phyloP scores from a whole-genome alignment of 768 basidiomycete species.

The Mycena chlorophos region DNA sequence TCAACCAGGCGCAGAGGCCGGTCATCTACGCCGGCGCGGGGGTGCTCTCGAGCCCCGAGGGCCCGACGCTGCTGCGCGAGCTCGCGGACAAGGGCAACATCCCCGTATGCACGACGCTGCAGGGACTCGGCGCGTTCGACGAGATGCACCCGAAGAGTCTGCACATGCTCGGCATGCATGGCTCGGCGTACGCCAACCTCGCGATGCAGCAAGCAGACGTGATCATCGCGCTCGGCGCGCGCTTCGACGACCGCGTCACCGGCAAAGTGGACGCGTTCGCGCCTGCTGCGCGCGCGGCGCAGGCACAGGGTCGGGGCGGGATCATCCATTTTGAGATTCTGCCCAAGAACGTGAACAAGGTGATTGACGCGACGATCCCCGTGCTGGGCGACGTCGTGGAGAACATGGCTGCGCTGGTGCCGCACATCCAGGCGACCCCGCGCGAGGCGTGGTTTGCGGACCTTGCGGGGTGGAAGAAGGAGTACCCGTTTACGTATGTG shows the following conservation, averaged over 20 bases:
- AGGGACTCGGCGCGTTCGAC: constrained; percentile 94
- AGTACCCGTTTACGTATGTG: constrained; percentile 87
- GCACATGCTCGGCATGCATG: constrained; percentile 99
- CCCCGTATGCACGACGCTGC: constrained; percentile 94
- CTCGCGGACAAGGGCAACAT: constrained; percentile 87
- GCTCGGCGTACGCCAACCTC: constrained; percentile 92
- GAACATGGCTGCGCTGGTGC: constrained; percentile 80
- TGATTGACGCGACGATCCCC: constrained; percentile 91
- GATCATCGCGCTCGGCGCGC: constrained; percentile 93
- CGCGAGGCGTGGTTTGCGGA: constrained; percentile 81
- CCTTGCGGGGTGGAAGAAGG: constrained; percentile 80
- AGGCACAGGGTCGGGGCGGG: constrained; percentile 81
- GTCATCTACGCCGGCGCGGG: constrained; percentile 96
- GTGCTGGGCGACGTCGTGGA: constrained; percentile 90
- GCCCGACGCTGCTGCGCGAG: constrained; percentile 77
- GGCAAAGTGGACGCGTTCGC: constrained; percentile 89
- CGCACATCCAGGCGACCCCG: constrained; percentile 63
- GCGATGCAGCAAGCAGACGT: constrained; percentile 98
- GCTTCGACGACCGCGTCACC: constrained; percentile 98
- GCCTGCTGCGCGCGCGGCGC: constrained; percentile 85
- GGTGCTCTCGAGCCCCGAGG: constrained; percentile 76
- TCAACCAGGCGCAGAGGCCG: constrained; percentile 88
- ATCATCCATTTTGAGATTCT: constrained; percentile 99
- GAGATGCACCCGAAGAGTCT: constrained; percentile 83
- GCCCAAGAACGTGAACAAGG: constrained; percentile 99